Evolutionary conservation across 805 yeast species (phyloP), one percentile per base, ranked within the genome.

Genomic region (Schwanniomyces polymorphus): DNA sequence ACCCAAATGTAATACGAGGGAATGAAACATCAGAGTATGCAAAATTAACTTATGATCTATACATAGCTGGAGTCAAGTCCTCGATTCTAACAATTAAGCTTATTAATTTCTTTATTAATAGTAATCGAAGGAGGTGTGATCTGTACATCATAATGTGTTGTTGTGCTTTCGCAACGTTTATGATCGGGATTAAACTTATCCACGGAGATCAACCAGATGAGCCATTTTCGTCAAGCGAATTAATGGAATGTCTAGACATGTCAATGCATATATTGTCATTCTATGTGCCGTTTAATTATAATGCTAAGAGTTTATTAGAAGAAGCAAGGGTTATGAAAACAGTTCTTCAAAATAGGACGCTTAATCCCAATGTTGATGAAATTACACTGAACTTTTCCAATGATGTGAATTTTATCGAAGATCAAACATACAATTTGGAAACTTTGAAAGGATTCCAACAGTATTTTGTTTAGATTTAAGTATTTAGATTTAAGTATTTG

Each of bases 361-460:
- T n/a, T 3, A 28, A 29, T 16, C 21, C 14, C 27, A 29, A 14
- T 8, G 27, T 18, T 16, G 31, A 11, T 3, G 7, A 14, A 11
- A 16, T 11, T 31, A 31, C 4, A 31, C 35, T 7, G 9, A 31
- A 44, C 14, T 21, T 21, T 3, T 4, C 49, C 11, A 49, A 43
- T 45, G 51, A 51, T 37, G 41, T 44, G n/a, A 53, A 51, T 27
- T 53, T 53, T 28, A 44, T 49, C 23, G 45, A 48, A 28, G 56
- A 53, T 41, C 45, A 47, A 7, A 54, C 51, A 31, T 42, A 52
- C 27, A 46, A 52, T 29, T 27, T 52, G 18, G 44, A 46, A 27
- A 45, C 48, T 2, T 45, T 59, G 28, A 45, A 53, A 27, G 53
- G 51, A 21, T 59, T 59, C 44, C 64, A 57, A 44, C 47, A 51